phyloP scores from a whole-genome alignment of 306 rosid genomes.

The Rosa chinensis region DNA sequence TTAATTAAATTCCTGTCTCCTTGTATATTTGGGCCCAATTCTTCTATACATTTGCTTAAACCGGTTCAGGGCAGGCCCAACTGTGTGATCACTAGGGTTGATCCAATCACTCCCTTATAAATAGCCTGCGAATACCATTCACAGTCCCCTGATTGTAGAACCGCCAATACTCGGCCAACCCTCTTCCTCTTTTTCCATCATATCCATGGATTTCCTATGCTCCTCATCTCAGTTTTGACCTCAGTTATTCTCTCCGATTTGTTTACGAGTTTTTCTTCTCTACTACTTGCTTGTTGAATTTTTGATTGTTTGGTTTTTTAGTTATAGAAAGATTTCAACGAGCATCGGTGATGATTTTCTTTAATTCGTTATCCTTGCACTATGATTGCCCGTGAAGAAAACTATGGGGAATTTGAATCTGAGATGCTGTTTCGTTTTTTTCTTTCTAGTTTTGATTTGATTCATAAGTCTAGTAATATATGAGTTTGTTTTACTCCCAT shows the following conservation, averaged over 20 bases:
- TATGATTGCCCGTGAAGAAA: slow-evolving; percentile 70
- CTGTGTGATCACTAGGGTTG: neutral
- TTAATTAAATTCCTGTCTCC: too few relatives aligned
- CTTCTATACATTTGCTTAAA: too few relatives aligned
- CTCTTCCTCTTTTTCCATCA: neutral
- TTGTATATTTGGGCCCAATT: neutral
- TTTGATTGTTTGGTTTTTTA: neutral
- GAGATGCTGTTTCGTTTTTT: slow-evolving; percentile 42
- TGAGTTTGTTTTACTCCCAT: neutral
- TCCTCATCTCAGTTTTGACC: too few relatives aligned
- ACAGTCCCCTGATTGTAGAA: neutral
- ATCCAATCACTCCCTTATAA: neutral
- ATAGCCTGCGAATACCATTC: neutral
- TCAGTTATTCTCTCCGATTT: too few relatives aligned
- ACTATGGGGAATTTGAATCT: slow-evolving; percentile 50
- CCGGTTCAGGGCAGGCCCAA: neutral
- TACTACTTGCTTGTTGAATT: too few relatives aligned
- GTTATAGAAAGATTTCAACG: neutral
- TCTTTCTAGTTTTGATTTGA: neutral
- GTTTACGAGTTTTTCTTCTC: too few relatives aligned
- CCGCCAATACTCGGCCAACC: neutral
- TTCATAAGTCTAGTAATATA: neutral
- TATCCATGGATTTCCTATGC: too few relatives aligned
- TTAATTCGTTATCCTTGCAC: slow-evolving; percentile 62
- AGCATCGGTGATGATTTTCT: slow-evolving; percentile 36